phyloP scores from a whole-genome alignment of 1,284 basidiomycete genomes.

The Phlebopus sp. region DNA sequence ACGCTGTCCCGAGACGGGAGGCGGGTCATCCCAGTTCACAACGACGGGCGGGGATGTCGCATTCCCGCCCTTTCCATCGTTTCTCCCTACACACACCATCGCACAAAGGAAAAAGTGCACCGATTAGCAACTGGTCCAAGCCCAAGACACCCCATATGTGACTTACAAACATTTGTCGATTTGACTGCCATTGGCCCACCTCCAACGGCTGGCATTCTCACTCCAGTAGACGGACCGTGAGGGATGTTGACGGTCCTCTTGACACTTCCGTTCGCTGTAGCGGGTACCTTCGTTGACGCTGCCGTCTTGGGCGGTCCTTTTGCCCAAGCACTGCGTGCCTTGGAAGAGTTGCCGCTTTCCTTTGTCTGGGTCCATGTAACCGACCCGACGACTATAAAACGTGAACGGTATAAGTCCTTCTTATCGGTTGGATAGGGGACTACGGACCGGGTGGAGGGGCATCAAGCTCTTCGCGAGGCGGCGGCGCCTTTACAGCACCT shows the following conservation, averaged over 20 bases:
- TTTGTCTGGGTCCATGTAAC: slow-evolving; percentile 33
- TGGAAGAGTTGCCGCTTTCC: slow-evolving; percentile 10
- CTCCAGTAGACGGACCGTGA: slow-evolving; percentile 6
- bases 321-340: slow-evolving; percentile 14
- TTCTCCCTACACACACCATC: slow-evolving; percentile 16
- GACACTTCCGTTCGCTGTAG: slow-evolving; percentile 22
- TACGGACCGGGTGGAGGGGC: slow-evolving; percentile 32
- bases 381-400: slow-evolving; percentile 40
- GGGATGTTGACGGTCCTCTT: slow-evolving; percentile 13
- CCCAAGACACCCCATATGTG: background rate
- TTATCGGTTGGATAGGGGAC: background rate
- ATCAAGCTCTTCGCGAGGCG: slow-evolving; percentile 21
- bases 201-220: slow-evolving; percentile 24
- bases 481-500: slow-evolving; percentile 31
- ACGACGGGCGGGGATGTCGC: background rate
- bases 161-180: slow-evolving; percentile 29
- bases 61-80: slow-evolving; percentile 3
- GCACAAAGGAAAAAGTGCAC: background rate
- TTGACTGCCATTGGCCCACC: slow-evolving; percentile 27
- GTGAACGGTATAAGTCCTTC: slow-evolving; percentile 2
- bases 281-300: slow-evolving; percentile 11
- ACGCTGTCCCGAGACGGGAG: slow-evolving; percentile 13
- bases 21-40: slow-evolving; percentile 23
- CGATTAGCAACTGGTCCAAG: background rate
- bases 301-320: slow-evolving; percentile 18